A percentile compares a stretch with the other conserved stretches of the same genome.
phyloP scores from a whole-genome alignment of 2,329 filamentous ascomycete species.

The Penicillium nordicum region DNA sequence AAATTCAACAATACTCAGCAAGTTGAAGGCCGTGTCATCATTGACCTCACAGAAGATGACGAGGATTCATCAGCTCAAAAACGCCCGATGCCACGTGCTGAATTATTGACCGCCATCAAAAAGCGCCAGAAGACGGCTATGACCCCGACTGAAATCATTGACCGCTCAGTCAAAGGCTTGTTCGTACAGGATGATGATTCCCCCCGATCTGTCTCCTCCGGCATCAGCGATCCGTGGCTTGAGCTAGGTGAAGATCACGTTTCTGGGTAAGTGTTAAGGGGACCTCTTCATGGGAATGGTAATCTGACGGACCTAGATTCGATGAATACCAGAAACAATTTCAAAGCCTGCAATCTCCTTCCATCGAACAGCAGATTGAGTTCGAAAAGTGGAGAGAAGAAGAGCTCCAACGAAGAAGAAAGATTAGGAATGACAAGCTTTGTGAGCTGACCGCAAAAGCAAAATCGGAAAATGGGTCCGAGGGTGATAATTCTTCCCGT shows the following conservation, averaged over 20 bases:
- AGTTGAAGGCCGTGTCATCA: background rate
- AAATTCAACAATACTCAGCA: background rate
- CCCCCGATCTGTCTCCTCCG: background rate
- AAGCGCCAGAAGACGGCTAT: background rate
- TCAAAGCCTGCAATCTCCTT: background rate
- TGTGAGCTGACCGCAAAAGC: background rate
- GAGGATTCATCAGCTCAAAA: background rate
- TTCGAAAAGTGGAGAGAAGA: background rate
- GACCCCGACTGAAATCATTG: too few species aligned
- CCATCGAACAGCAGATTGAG: background rate
- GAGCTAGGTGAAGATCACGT: background rate
- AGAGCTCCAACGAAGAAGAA: background rate
- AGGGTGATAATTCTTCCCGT: background rate
- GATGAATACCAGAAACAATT: background rate
- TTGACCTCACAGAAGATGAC: background rate
- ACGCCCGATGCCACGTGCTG: background rate
- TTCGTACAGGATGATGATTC: background rate
- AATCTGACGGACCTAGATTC: background rate
- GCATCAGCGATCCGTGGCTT: background rate
- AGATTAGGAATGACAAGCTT: background rate
- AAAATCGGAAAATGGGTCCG: fast-evolving
- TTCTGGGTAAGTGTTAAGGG: background rate
- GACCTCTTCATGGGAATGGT: too few species aligned
- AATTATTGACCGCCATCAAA: background rate
- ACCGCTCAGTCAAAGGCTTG: background rate